Evolutionary conservation across 768 basidiomycete genomes (phyloP), one percentile per base, ranked within the genome.

Genomic region (Boletus sp.): DNA sequence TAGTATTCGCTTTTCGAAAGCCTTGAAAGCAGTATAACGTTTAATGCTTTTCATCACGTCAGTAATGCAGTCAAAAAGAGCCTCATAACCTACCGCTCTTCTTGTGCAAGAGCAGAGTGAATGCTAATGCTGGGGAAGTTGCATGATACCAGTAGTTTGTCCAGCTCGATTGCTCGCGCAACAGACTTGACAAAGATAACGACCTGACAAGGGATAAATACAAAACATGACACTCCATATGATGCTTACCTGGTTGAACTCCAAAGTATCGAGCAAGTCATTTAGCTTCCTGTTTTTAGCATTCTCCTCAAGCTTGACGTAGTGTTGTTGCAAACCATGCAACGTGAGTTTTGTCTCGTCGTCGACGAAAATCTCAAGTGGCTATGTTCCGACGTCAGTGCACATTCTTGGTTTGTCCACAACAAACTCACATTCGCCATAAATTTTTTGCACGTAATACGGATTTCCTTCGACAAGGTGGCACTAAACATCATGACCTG

Each of bases 401-500:
- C 0, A 27, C 10, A 13, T 23, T 19, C n/a, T 17, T 32, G 0
- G 35, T 1, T 38, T 4, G 17, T 27, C 1, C 21, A 7, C 1
- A 9, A 10, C 25, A 19, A 0, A 81, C 94, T 59, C 65, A 98
- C 97, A 69, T 92, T 96, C 32, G 91, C 90, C 97, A 99, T 99
- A 73, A 99, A 99, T 71, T 99, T 98, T 78, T 98, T 98, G 84
- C 97, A 99, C 0, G 97, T 98, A 7, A 87, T 81, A 53, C 97
- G 83, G 54, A 99, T 96, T 61, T 98, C 97, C 79, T 99, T 98
- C 53, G 93, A 85, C 56, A 99, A 76, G 1, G 97, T 99, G 38
- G 97, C 97, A 65, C 93, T 96, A 81, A 99, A 99, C 97, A 99
- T 99, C 97, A 99, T 99, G 63, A 99, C 97, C 81, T 99, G 96